Conservation (phyloP, 345 rosid genomes). For the Rhizophora mangle region DNA sequence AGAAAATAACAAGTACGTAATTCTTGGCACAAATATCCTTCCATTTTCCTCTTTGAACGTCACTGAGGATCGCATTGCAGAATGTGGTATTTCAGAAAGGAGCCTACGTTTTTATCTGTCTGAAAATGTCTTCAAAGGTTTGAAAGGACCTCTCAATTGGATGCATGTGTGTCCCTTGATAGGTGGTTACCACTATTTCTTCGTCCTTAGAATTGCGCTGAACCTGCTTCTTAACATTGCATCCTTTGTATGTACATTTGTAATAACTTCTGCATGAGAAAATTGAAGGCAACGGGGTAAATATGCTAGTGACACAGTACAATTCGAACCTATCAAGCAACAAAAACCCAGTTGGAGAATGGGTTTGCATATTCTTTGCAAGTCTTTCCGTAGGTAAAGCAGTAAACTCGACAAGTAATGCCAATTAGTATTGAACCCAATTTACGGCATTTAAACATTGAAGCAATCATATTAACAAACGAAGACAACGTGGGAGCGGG, state of each 20-base stretch:
- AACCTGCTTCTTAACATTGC: slow-evolving; percentile 53
- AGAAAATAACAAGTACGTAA: no score
- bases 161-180: slow-evolving; percentile 46
- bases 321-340: no score
- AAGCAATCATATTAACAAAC: no score
- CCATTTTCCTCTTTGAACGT: not conserved
- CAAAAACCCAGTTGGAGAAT: no score
- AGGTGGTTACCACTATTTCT: slow-evolving; percentile 44
- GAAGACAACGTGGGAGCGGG: no score
- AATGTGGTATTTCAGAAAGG: not conserved
- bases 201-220: slow-evolving; percentile 43
- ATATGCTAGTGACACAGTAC: no score
- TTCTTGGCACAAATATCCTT: no score
- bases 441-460: no score
- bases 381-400: not conserved
- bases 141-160: slow-evolving; percentile 26
- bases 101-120: slow-evolving; percentile 18
- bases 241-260: slow-evolving; percentile 41
- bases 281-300: not conserved
- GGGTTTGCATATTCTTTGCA: not conserved
- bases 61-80: not conserved
- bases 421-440: no score
- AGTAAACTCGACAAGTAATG: no score
- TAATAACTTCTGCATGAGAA: slow-evolving; percentile 41
- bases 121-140: slow-evolving; percentile 34